A percentile compares a stretch with the other conserved stretches of the same genome.
These are phyloP conservation scores for Mycena crocata DNA, from an alignment of 768 basidiomycete genomes.

Conservation along the genomic window DNA sequence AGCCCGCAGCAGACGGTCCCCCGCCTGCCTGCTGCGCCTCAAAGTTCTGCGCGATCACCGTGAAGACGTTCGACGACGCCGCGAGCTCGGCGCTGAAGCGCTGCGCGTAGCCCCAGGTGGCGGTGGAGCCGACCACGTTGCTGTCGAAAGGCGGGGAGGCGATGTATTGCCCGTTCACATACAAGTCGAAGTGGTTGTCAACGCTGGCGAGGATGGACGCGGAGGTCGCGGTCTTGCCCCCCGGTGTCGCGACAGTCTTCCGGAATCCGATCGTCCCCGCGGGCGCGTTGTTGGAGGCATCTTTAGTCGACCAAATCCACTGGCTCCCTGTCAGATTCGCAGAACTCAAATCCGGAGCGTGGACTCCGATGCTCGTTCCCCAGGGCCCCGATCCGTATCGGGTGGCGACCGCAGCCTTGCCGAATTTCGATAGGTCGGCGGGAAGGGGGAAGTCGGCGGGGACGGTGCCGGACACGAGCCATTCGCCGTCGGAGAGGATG, in stretches of 20 bases:
- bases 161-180: constrained; percentile 25
- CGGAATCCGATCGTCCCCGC: constrained; percentile 27
- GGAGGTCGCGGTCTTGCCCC: constrained; percentile 9
- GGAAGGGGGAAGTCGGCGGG: constrained; percentile 24
- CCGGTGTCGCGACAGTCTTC: constrained; percentile 3
- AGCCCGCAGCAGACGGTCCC: not conserved
- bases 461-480: constrained; percentile 19
- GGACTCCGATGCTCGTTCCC: constrained; percentile 4
- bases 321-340: constrained; percentile 15
- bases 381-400: constrained; percentile 25
- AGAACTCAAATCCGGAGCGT: not conserved
- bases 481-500: constrained; percentile 19
- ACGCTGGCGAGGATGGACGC: constrained; percentile 15
- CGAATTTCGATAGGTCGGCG: constrained; percentile 21
- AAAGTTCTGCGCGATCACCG: constrained; percentile 18
- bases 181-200: constrained; percentile 26
- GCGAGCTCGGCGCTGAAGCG: constrained; percentile 17
- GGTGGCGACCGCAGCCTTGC: constrained; percentile 8
- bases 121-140: not conserved
- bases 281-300: constrained; percentile 12
- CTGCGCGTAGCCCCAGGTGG: constrained; percentile 19
- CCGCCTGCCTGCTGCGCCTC: not conserved
- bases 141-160: constrained; percentile 18
- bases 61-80: constrained; percentile 16
- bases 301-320: constrained; percentile 24